Percentiles rank a stretch among this genome's conserved stretches.
Conservation (phyloP, 345 rosid genomes). For the Linum lewisii region DNA sequence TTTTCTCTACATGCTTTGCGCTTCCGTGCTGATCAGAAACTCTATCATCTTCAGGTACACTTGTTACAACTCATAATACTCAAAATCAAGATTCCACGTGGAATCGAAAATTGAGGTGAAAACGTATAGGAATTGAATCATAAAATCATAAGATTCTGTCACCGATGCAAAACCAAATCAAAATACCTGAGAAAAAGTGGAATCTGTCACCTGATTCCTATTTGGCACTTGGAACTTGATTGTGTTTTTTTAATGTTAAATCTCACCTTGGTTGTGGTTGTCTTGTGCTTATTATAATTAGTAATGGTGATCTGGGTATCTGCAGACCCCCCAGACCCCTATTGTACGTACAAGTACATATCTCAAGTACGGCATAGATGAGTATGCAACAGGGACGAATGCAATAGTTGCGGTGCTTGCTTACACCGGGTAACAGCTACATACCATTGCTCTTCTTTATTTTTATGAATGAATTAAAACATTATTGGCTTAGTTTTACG, state of each 20-base stretch:
- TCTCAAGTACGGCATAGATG: slow-evolving; percentile 61
- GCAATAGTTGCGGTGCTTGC: slow-evolving; percentile 98
- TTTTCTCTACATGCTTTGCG: slow-evolving; percentile 77
- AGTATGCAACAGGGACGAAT: slow-evolving; percentile 86
- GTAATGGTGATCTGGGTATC: slow-evolving; percentile 16
- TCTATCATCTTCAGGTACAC: slow-evolving; percentile 90
- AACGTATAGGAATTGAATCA: too few species aligned
- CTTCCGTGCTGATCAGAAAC: slow-evolving; percentile 86
- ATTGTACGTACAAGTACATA: slow-evolving; percentile 75
- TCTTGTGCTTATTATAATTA: slow-evolving; percentile 5
- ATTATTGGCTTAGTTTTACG: neutral
- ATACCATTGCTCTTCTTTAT: too few species aligned
- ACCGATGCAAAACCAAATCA: too few species aligned
- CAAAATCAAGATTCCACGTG: too few species aligned
- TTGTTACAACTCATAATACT: too few species aligned
- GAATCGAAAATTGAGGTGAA: too few species aligned
- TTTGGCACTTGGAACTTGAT: too few species aligned
- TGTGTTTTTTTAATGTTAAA: neutral
- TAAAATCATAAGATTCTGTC: too few species aligned
- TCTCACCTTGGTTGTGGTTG: neutral
- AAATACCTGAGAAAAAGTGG: too few species aligned
- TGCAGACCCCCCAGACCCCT: slow-evolving; percentile 96
- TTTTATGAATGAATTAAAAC: too few species aligned
- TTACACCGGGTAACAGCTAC: slow-evolving; percentile 70
- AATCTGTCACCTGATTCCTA: too few species aligned